These are phyloP conservation scores for Xanthoconium separans DNA, from an alignment of 1,284 basidiomycete species.

Conservation along the genomic window DNA sequence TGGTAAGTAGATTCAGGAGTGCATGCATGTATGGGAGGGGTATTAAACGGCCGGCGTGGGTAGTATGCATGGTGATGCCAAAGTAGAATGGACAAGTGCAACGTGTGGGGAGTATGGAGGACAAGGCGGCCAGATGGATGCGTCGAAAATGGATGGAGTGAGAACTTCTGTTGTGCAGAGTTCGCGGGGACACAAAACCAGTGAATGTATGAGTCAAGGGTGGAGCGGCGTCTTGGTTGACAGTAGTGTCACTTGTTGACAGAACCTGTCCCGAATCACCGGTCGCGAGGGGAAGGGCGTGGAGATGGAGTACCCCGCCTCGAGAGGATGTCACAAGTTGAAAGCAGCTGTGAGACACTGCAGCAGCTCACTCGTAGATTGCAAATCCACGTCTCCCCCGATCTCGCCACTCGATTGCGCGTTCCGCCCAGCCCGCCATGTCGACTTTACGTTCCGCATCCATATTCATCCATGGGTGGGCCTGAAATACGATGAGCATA, in stretches of 20 bases:
- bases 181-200: neutral
- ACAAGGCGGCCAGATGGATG: neutral
- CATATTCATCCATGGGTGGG: constrained; percentile 69
- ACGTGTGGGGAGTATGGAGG: neutral
- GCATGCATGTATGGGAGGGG: constrained; percentile 21
- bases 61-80: constrained; percentile 14
- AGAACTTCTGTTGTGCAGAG: neutral
- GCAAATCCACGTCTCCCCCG: constrained; percentile 25
- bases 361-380: constrained; percentile 24
- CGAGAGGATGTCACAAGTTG: constrained; percentile 12
- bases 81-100: neutral
- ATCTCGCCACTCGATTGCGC: constrained; percentile 53
- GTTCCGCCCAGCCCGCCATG: constrained; percentile 79
- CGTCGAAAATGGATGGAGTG: neutral
- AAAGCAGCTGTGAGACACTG: constrained; percentile 1
- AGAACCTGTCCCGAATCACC: constrained; percentile 13
- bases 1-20: constrained; percentile 17
- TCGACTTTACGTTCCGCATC: constrained; percentile 66
- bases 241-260: neutral
- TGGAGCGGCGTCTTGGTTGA: neutral
- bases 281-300: constrained; percentile 25
- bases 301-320: constrained; percentile 22
- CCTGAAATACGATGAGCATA: constrained; percentile 31
- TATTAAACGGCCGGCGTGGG: constrained; percentile 33
- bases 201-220: neutral